Conservation (phyloP, 2,329 filamentous ascomycete genomes). For the Chaetomiaceae sp. region DNA sequence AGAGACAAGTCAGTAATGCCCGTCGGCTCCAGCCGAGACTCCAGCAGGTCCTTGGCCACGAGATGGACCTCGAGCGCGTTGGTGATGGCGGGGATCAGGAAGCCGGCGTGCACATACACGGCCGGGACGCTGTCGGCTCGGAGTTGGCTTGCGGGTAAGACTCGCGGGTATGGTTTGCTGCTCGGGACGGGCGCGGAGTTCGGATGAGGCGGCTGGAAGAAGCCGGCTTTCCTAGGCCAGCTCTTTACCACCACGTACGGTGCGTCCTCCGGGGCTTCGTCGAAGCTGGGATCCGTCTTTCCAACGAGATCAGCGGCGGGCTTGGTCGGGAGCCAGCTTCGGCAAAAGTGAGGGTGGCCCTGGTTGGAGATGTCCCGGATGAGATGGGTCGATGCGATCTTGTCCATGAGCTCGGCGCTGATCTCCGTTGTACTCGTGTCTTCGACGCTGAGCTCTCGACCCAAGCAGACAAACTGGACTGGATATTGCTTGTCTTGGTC, state of each 20-base stretch:
- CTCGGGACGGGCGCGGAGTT: conserved; percentile 25
- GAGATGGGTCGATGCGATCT: conserved; percentile 29
- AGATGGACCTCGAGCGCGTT: conserved; percentile 63
- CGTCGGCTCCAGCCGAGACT: conserved; percentile 49
- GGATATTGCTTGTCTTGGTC: conserved; percentile 37
- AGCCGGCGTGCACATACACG: conserved; percentile 44
- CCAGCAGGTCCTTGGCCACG: conserved; percentile 56
- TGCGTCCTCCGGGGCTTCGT: conserved; percentile 38
- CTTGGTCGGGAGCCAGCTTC: conserved; percentile 39
- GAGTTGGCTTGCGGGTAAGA: conserved; percentile 45
- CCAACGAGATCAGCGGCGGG: conserved; percentile 40
- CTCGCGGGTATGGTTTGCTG: conserved; percentile 38
- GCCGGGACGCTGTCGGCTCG: conserved; percentile 44
- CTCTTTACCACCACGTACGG: conserved; percentile 45
- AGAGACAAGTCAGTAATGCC: conserved; percentile 49
- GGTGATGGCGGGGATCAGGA: conserved; percentile 68
- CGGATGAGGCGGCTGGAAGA: conserved; percentile 43
- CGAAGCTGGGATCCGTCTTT: conserved; percentile 33
- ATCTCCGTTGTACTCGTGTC: conserved; percentile 32
- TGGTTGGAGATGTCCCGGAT: conserved; percentile 35
- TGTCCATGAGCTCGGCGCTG: conserved; percentile 23
- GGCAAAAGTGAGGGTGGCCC: conserved; percentile 38
- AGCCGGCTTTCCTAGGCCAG: conserved; percentile 54
- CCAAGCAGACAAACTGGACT: conserved; percentile 37
- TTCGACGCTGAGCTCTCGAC: conserved; percentile 25